Conservation (phyloP, 257 asterid genomes). For the Capsicum chinense region DNA sequence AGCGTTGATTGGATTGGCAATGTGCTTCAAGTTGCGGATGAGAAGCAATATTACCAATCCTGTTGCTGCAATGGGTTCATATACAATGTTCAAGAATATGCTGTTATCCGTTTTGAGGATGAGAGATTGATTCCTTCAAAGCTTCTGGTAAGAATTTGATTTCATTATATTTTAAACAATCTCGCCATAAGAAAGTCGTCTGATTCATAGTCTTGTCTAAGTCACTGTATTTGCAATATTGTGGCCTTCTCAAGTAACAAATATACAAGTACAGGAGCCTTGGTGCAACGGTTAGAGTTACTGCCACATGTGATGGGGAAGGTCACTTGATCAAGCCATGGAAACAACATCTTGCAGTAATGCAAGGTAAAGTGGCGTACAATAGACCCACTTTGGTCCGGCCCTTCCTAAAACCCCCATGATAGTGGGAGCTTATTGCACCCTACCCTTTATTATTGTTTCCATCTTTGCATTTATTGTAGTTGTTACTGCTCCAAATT, state of each 20-base stretch:
- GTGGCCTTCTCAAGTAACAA: background rate
- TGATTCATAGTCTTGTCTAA: background rate
- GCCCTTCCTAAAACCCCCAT: background rate
- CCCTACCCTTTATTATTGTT: constrained; percentile 6
- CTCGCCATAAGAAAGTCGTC: background rate
- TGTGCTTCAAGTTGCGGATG: constrained; percentile 57
- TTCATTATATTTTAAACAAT: constrained; percentile 22
- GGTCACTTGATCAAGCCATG: background rate
- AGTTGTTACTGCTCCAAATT: constrained; percentile 1
- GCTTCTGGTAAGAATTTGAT: constrained; percentile 68
- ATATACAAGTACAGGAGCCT: constrained; percentile 35
- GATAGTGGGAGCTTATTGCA: background rate
- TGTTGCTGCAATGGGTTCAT: constrained; percentile 67
- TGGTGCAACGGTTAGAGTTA: constrained; percentile 28
- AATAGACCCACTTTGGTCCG: background rate
- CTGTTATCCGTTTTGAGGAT: constrained; percentile 58
- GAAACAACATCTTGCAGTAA: background rate
- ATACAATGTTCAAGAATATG: constrained; percentile 64
- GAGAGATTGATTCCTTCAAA: constrained; percentile 71
- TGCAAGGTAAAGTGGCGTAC: background rate
- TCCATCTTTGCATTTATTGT: background rate
- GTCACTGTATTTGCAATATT: background rate
- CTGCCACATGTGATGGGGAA: constrained; percentile 24
- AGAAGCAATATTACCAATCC: constrained; percentile 61
- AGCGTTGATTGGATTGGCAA: constrained; percentile 74